Base-by-base conservation (phyloP, 495 filamentous ascomycete species). In the Podospora anserina region DNA sequence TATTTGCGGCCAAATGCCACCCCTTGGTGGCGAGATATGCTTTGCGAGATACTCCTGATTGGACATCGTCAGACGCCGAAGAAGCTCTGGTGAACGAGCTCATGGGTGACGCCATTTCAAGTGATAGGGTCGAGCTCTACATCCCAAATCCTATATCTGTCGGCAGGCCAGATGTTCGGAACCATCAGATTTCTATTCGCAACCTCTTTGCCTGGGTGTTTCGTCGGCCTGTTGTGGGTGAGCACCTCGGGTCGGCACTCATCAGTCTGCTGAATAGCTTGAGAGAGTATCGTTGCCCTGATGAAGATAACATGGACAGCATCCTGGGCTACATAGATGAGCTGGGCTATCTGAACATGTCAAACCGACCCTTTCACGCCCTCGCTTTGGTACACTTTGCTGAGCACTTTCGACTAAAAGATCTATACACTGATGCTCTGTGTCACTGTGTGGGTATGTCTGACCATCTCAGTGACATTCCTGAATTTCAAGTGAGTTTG, bases 141-240 rank as follows among this genome's bases (percentile, higher is more conserved):
- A 87, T 91, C 27, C 86, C 89, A 9, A 78, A 87, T 5, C 89
- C 89, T 18, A 67, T 80, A 5, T 73, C 78, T 54, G 71, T 78
- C 13, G 80, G 80, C 39, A 78, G 84, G 69, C 79, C 83, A 18
- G 81, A 85, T 53, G 78, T 82, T 4, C 84, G 86, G 65, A 71
- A 77, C 16, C 88, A 87, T 68, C 87, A 91, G 68, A 65, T 89
- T 16, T 85, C 86, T 2, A 89, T 84, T 0, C 83, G 89, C n/a
- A 91, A 91, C 68, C 85, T 91, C 70, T 87, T 91, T 65, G 89
- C 89, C 53, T 91, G 84, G 79, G 75, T 89, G 13, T 84, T 87
- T 69, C 77, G 81, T 11, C 85, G 82, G 66, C 84, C 89, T 0
- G 68, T 91, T 54, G 88, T 90, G 15, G 89, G 89, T 2, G 77